These are phyloP conservation scores for Acaromyces ingoldii DNA, from an alignment of 1,284 basidiomycete species.

Conservation along the genomic window DNA sequence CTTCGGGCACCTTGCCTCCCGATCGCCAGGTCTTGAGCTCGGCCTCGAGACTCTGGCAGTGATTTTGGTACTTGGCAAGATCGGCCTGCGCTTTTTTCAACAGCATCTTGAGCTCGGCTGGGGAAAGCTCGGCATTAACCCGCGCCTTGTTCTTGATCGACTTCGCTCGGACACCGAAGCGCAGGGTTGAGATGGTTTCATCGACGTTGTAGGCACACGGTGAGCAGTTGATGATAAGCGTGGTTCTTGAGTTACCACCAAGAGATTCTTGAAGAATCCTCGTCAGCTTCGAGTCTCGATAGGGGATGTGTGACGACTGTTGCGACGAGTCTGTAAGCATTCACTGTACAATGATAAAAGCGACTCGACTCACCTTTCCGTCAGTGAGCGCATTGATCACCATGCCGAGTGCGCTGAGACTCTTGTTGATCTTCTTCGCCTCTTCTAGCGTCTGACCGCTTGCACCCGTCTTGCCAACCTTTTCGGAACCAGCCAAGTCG, in stretches of 20 bases:
- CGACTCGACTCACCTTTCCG: constrained; percentile 52
- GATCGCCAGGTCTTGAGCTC: constrained; percentile 86
- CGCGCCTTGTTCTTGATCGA: constrained; percentile 99
- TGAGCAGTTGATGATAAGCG: constrained; percentile 97
- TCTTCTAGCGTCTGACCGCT: constrained; percentile 98
- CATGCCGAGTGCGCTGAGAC: constrained; percentile 94
- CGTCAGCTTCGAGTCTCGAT: constrained; percentile 98
- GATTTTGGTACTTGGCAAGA: constrained; percentile 75
- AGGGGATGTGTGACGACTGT: constrained; percentile 93
- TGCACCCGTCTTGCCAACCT: constrained; percentile 98
- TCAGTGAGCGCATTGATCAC: constrained; percentile 99
- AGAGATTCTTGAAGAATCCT: constrained; percentile 99
- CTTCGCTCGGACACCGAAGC: constrained; percentile 92
- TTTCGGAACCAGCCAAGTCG: constrained; percentile 97
- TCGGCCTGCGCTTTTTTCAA: constrained; percentile 85
- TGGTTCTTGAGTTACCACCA: constrained; percentile 97
- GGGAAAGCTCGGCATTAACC: constrained; percentile 96
- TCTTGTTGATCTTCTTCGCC: constrained; percentile 99
- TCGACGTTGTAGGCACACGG: constrained; percentile 94
- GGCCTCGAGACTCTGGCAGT: constrained; percentile 82
- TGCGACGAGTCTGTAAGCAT: constrained; percentile 17
- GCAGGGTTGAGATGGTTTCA: constrained; percentile 92
- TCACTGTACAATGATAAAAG: background rate
- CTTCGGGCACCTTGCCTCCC: constrained; percentile 78
- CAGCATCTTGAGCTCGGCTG: constrained; percentile 86